Evolutionary conservation across 2,329 filamentous ascomycete species (phyloP).

Genomic region (Fusarium continuum): DNA sequence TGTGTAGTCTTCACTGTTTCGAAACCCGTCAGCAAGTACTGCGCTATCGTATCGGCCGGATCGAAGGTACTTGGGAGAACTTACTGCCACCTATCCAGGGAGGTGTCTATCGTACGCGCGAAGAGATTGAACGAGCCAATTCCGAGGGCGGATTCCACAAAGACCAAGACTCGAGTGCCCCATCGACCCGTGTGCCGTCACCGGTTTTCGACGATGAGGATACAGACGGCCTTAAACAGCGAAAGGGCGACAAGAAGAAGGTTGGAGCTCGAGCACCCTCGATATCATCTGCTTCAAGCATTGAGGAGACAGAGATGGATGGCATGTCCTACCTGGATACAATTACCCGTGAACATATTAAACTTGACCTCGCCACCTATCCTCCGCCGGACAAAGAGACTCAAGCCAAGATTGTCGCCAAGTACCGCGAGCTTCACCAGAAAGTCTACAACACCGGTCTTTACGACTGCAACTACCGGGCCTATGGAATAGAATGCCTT

Average conservation of each 20-base stretch:
- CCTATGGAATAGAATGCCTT: slow-evolving; percentile 77
- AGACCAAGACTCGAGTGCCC: slow-evolving; percentile 53
- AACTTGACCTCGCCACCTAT: slow-evolving; percentile 81
- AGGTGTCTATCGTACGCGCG: slow-evolving; percentile 71
- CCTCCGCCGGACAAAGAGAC: slow-evolving; percentile 77
- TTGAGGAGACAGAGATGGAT: slow-evolving; percentile 56
- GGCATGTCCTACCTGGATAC: slow-evolving; percentile 75
- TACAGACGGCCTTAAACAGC: slow-evolving; percentile 43
- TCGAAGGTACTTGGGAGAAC: slow-evolving; percentile 85
- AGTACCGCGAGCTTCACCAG: slow-evolving; percentile 82
- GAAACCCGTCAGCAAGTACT: slow-evolving; percentile 81
- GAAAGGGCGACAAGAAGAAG: slow-evolving; percentile 33
- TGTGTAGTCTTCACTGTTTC: slow-evolving; percentile 77
- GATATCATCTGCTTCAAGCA: slow-evolving; percentile 66
- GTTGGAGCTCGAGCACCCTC: slow-evolving; percentile 55
- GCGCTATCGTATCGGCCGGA: slow-evolving; percentile 82
- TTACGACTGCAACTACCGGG: slow-evolving; percentile 83
- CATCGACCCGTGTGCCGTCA: slow-evolving; percentile 63
- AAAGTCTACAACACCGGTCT: slow-evolving; percentile 78
- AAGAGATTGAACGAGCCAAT: slow-evolving; percentile 47
- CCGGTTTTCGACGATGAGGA: slow-evolving; percentile 60
- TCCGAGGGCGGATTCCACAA: slow-evolving; percentile 22
- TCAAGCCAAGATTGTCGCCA: slow-evolving; percentile 78
- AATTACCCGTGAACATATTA: slow-evolving; percentile 77
- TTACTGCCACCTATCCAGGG: slow-evolving; percentile 93